phyloP scores from a whole-genome alignment of 495 filamentous ascomycete genomes.

The Pyrenula massariospora region DNA sequence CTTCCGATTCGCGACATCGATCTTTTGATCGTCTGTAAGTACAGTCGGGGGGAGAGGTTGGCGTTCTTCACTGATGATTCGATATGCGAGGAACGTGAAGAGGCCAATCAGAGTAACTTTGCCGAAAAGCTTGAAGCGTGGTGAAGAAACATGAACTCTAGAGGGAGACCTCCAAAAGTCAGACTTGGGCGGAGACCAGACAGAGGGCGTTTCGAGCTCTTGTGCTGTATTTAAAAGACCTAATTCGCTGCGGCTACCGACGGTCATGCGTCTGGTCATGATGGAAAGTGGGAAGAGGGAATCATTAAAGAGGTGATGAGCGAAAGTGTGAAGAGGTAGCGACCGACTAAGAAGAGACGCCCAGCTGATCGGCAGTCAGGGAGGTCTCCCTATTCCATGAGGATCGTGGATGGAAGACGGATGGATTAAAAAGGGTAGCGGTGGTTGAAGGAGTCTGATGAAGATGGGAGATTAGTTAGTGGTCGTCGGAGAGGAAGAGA shows the following conservation, averaged over 20 bases:
- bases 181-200: background rate
- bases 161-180: background rate
- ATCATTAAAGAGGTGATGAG: background rate
- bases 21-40: background rate
- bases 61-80: background rate
- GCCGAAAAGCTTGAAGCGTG: background rate
- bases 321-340: background rate
- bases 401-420: background rate
- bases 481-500: background rate
- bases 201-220: background rate
- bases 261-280: slow-evolving; percentile 1
- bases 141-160: background rate
- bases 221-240: background rate
- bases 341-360: background rate
- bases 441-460: background rate
- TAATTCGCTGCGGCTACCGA: background rate
- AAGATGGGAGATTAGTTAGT: background rate
- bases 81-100: background rate
- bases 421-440: background rate
- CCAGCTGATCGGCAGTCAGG: background rate
- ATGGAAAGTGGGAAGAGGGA: background rate
- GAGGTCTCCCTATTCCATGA: background rate
- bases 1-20: background rate
- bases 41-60: too few species aligned
- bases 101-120: background rate